Evolutionary conservation across 805 yeast genomes (phyloP), one percentile per base, ranked within the genome.

Genomic region (Dipodascus albidus): DNA sequence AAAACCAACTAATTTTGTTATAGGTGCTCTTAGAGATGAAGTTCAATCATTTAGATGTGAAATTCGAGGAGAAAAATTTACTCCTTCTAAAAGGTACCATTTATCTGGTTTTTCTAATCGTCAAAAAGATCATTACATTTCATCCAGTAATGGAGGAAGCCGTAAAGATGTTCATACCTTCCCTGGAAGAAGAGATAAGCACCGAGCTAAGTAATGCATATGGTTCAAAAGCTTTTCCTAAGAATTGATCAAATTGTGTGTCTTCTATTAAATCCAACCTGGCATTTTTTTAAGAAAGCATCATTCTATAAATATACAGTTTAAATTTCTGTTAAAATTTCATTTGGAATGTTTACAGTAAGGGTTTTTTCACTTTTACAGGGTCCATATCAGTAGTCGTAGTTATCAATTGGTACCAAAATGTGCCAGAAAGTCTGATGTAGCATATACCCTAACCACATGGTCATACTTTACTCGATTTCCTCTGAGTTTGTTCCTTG

Each of bases 1-100:
- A 4, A 14, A 6, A 6, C 23, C 22, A 31, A 47, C 49, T 23
- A 50, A 41, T 33, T 23, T 50, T 22, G 21, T 52, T 27, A 49
- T 48, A 41, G 53, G 35, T 17, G 57, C 52, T 6, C 48, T 58
- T 50, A 41, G 31, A 9, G 53, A 58, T 14, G 61, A 58, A 41
- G 58, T 58, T 22, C 48, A 48, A 23, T 23, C 50, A 2, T 58
- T 58, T 38, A 51, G 61, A 42, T 48, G 52, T 2, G 57, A 58
- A 51, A 54, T 58, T 15, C 42, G 61, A 47, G 54, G 48, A 21
- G 49, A 47, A 14, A 38, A 38, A 38, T 38, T 38, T 14, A 38
- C 44, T 17, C 44, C 44, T 38, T 38, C 44, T 17, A 38, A 38
- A 17, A 38, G 44, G n/a, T 38, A 38, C 20, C 44, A 38, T 38